Conservation (phyloP, 1,139 yeast species). For the Yamadazyma membranifaciens region DNA sequence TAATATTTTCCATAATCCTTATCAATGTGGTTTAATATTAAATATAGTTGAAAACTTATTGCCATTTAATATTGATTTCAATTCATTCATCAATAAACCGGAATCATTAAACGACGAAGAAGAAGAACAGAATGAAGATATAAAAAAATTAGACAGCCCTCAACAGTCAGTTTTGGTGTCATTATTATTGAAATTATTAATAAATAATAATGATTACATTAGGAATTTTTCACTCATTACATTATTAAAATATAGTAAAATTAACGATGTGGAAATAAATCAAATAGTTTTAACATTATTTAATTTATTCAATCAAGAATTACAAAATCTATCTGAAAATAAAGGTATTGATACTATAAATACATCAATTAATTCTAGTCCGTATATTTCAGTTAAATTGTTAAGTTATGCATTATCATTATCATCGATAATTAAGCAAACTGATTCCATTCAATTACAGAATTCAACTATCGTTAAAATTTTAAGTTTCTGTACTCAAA, state of each 20-base stretch:
- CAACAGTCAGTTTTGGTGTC: conserved; percentile 27
- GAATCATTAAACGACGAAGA: background rate
- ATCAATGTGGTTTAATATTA: conserved; percentile 33
- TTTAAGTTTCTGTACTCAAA: conserved; percentile 49
- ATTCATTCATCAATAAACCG: conserved; percentile 13
- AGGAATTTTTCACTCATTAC: conserved; percentile 37
- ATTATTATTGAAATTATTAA: conserved; percentile 30
- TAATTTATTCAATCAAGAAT: conserved; percentile 33
- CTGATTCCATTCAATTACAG: conserved; percentile 37
- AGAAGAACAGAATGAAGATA: conserved; percentile 21
- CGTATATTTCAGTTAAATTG: conserved; percentile 23
- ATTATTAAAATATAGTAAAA: conserved; percentile 29
- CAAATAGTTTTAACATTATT: conserved; percentile 34
- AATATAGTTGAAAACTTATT: conserved; percentile 30
- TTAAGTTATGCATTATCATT: conserved; percentile 37
- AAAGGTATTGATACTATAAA: conserved; percentile 14
- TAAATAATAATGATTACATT: conserved; percentile 34
- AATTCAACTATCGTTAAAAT: conserved; percentile 42
- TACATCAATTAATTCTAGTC: conserved; percentile 25
- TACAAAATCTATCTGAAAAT: conserved; percentile 21
- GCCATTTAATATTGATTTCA: conserved; percentile 40
- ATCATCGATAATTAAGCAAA: conserved; percentile 38
- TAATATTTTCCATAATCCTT: conserved; percentile 34
- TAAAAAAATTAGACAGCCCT: conserved; percentile 10
- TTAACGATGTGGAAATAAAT: conserved; percentile 37